Evolutionary conservation across 2,329 filamentous ascomycete genomes (phyloP), one percentile per base, ranked within the genome.

Genomic region (Aphanoascus verrucosus): DNA sequence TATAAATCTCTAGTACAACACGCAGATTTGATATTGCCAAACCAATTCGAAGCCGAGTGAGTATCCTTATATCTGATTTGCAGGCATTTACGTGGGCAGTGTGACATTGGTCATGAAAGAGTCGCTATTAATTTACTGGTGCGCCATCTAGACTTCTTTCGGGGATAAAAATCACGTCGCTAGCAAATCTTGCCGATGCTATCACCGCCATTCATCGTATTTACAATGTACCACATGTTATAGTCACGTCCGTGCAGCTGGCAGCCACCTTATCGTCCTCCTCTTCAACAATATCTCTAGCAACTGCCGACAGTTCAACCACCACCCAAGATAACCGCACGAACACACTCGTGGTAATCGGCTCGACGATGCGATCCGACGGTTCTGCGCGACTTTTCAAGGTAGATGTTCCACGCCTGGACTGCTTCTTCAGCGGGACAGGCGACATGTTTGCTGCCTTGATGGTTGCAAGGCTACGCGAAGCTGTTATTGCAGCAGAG

Each of bases 401-500:
- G 63, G 84, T 97, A 63, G 82, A 86, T 53, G 88, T 96, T 54
- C 89, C 91, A 0, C 81, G 85, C 28, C 83, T 96, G 56, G 86
- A 95, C 65, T 87, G 89, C 71, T 95, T 93, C 76, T 98, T 97
- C 71, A 89, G 86, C 62, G 93, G 93, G 40, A 97, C 94, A 0
- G 93, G 93, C 45, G 93, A 98, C 73, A 96, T 98, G 91, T 97
- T 98, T 65, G 91, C 89, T 31, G 91, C 91, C 6, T 77, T 98
- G 44, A 89, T 88, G 65, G 82, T 95, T 1, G 87, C 87, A 40
- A 83, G 91, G 31, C 82, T 98, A 64, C 84, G 91, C 55, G 88
- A 97, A 73, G 89, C 88, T 23, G 85, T 88, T 1, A 69, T 74
- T 50, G 20, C 41, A 67, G 74, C 14, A 65, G 72, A 9, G 77